Evolutionary conservation across 805 yeast genomes (phyloP), one percentile per base, ranked within the genome.

Genomic region (Wickerhamiella allomyrinae): DNA sequence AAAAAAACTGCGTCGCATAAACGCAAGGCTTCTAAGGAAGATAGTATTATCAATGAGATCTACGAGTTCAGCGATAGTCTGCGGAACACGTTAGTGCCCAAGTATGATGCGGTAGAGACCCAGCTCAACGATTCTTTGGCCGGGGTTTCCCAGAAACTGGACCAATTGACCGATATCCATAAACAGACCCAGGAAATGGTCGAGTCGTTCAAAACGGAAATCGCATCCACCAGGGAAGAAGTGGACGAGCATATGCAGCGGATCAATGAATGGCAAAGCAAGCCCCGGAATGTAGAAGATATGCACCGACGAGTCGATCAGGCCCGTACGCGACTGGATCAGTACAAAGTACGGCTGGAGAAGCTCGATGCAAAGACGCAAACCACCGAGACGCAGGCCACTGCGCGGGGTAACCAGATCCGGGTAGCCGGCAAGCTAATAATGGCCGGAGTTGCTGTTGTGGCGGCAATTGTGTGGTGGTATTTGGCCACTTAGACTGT

Each of bases 11-110:
- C 13, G 31, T 11, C 17, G 7, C 31, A 27, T 17, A 27, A 27
- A 27, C 31, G 31, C 8, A 14, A 27, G 31, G 17, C 31, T 59
- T 48, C 67, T 6, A 69, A 69, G 40, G 63, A 68, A 7, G 55
- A 73, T n/a, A 67, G 69, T 46, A 71, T 69, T 0, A 60, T 79
- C 7, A 77, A 83, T 82, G 63, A 63, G 5, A 61, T 71, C 46
- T 80, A 77, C 49, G 65, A 80, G 46, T 47, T 73, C 5, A 51
- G 73, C 21, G 66, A 85, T 52, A 44, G 72, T 15, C 60, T 67
- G 2, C 65, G 76, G 42, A 54, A 76, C 1, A 49, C 66, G n/a
- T 52, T 61, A 20, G 75, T 76, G 52, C 87, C 87, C 5, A 36
- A 41, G 10, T 49, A 45, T 33, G 45, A 36, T 27, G 47, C 45